phyloP scores from a whole-genome alignment of 345 rosid species.

The Eucalyptus camaldulensis region DNA sequence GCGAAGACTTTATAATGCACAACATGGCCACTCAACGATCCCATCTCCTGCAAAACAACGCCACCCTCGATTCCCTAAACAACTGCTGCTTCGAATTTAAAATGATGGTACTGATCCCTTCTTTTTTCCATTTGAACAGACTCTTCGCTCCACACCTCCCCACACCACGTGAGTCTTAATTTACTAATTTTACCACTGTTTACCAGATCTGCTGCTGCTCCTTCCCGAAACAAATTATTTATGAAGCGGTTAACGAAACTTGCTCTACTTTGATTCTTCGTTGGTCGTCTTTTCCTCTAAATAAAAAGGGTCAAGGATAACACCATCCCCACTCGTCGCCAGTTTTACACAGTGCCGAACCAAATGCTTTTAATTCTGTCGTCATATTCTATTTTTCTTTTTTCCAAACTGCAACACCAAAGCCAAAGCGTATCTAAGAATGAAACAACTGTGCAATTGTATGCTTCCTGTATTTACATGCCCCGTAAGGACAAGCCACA shows the following conservation, averaged over 20 bases:
- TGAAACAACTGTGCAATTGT: neutral
- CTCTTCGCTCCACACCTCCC: neutral
- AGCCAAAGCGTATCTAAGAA: neutral
- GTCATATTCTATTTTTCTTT: neutral
- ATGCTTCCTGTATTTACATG: neutral
- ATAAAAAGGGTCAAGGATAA: neutral
- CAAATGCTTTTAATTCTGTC: neutral
- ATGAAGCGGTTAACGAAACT: neutral
- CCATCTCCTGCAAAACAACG: neutral
- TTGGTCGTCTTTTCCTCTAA: neutral
- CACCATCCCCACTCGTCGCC: neutral
- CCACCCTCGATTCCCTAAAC: neutral
- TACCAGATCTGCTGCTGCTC: neutral
- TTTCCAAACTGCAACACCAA: neutral
- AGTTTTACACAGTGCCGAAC: neutral
- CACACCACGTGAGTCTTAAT: neutral
- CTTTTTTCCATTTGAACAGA: neutral
- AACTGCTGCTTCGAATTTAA: neutral
- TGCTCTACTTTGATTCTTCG: neutral
- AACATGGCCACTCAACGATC: neutral
- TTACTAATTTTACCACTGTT: neutral
- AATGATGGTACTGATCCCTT: neutral
- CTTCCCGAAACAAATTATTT: neutral
- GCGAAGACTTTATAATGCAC: neutral
- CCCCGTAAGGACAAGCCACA: neutral